These are phyloP conservation scores for Hypoxylon sp. DNA, from an alignment of 2,329 filamentous ascomycete species.

Conservation along the genomic window DNA sequence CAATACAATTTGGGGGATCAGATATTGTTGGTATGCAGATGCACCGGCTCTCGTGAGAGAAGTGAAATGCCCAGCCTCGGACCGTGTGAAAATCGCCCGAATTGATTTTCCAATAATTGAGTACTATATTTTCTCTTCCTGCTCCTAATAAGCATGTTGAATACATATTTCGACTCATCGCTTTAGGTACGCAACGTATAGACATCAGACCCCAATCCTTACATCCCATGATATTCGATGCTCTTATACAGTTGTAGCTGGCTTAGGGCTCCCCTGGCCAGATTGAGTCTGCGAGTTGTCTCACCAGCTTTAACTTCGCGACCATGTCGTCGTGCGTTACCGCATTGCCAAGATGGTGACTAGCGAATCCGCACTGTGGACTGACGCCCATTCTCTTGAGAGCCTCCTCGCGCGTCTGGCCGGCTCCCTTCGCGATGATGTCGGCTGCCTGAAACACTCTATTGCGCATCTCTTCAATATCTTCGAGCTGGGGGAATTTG, in stretches of 20 bases:
- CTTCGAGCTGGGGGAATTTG: conserved; percentile 74
- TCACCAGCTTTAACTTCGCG: conserved; percentile 79
- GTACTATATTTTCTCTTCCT: conserved; percentile 12
- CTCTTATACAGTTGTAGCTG: background rate
- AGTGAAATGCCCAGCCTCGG: background rate
- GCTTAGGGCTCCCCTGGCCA: conserved; percentile 67
- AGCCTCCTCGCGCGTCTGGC: conserved; percentile 75
- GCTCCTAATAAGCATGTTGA: conserved; percentile 41
- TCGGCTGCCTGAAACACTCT: conserved; percentile 74
- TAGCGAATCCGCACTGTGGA: conserved; percentile 82
- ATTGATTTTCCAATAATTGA: conserved; percentile 11
- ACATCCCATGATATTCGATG: background rate
- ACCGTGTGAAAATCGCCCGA: conserved; percentile 10
- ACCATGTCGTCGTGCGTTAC: conserved; percentile 79
- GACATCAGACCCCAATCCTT: conserved; percentile 1
- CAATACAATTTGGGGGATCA: conserved; percentile 9
- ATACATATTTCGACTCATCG: conserved; percentile 35
- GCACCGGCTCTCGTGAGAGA: conserved; percentile 4
- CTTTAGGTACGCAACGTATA: conserved; percentile 2
- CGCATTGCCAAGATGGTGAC: conserved; percentile 80
- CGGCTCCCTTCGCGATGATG: conserved; percentile 76
- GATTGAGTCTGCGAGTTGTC: conserved; percentile 78
- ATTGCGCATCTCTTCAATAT: conserved; percentile 72
- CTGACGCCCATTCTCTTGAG: conserved; percentile 78
- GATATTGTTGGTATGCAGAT: conserved; percentile 9